phyloP scores from a whole-genome alignment of 495 filamentous ascomycete species.

The Daldinia concentrica region DNA sequence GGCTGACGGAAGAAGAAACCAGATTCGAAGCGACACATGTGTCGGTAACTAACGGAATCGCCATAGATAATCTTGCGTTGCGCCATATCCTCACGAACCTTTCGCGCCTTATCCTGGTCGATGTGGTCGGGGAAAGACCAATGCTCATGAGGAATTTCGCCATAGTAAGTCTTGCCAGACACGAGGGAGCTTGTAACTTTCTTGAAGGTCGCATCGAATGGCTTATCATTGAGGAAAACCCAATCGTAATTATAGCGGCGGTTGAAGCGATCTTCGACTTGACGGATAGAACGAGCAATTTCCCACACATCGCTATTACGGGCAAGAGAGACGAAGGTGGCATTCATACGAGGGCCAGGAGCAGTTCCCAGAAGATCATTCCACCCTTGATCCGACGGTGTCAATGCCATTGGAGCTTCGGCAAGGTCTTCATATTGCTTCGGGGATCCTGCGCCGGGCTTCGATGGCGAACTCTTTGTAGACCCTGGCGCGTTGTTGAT shows the following conservation, averaged over 20 bases:
- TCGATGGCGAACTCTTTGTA: constrained; percentile 40
- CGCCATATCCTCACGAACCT: constrained; percentile 85
- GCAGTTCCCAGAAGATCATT: constrained; percentile 62
- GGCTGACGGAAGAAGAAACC: constrained; percentile 92
- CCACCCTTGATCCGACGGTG: constrained; percentile 57
- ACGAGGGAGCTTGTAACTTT: constrained; percentile 86
- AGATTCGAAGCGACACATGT: constrained; percentile 95
- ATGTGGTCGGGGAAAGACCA: constrained; percentile 92
- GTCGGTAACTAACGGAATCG: constrained; percentile 88
- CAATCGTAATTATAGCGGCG: constrained; percentile 95
- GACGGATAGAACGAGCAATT: constrained; percentile 91
- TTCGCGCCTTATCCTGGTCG: constrained; percentile 82
- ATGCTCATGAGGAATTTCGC: constrained; percentile 82
- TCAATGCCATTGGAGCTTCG: constrained; percentile 59
- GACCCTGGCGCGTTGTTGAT: constrained; percentile 37
- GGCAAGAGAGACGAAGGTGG: constrained; percentile 95
- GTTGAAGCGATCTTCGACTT: constrained; percentile 98
- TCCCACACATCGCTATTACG: constrained; percentile 96
- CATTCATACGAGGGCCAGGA: constrained; percentile 80
- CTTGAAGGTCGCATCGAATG: constrained; percentile 92
- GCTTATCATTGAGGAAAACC: constrained; percentile 97
- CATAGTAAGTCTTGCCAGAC: constrained; percentile 92
- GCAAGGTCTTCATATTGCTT: constrained; percentile 54
- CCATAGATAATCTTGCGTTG: constrained; percentile 92
- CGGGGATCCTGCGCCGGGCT: constrained; percentile 49